Evolutionary conservation across 1,139 yeast genomes (phyloP).

Genomic region (Kodamaea ohmeri): DNA sequence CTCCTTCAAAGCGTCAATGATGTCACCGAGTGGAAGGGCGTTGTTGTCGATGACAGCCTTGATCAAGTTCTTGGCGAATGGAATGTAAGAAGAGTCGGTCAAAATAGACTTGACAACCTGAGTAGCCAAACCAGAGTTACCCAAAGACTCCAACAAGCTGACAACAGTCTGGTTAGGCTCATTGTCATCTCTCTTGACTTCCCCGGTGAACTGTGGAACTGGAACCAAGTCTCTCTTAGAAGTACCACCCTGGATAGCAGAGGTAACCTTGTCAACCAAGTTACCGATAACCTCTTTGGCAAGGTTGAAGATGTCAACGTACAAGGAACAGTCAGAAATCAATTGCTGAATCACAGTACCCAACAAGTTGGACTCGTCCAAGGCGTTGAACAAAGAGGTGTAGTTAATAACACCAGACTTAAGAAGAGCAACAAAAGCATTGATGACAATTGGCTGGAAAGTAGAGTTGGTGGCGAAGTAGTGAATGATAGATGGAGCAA

Average conservation of each 20-base stretch:
- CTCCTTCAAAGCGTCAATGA: slow-evolving; percentile 34
- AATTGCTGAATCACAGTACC: slow-evolving; percentile 37
- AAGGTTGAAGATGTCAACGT: slow-evolving; percentile 35
- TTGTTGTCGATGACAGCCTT: slow-evolving; percentile 29
- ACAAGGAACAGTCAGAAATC: slow-evolving; percentile 42
- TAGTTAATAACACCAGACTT: slow-evolving; percentile 34
- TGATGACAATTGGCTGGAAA: slow-evolving; percentile 37
- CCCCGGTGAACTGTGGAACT: slow-evolving; percentile 6
- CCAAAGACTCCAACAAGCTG: slow-evolving; percentile 42
- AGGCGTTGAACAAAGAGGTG: slow-evolving; percentile 36
- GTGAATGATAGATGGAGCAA: slow-evolving; percentile 38
- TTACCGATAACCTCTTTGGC: slow-evolving; percentile 30
- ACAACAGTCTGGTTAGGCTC: slow-evolving; percentile 29
- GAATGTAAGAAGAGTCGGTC: slow-evolving; percentile 38
- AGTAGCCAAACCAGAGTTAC: slow-evolving; percentile 41
- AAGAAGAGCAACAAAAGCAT: slow-evolving; percentile 31
- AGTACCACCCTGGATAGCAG: slow-evolving; percentile 22
- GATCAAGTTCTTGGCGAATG: slow-evolving; percentile 38
- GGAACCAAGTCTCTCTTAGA: slow-evolving; percentile 20
- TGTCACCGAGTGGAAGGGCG: slow-evolving; percentile 28
- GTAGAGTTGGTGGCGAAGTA: slow-evolving; percentile 35
- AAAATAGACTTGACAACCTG: slow-evolving; percentile 41
- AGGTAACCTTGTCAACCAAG: slow-evolving; percentile 31
- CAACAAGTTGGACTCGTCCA: slow-evolving; percentile 40
- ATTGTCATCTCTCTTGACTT: slow-evolving; percentile 9